Conservation (phyloP, 2,329 filamentous ascomycete species). For the Purpureocillium lavendulum region DNA sequence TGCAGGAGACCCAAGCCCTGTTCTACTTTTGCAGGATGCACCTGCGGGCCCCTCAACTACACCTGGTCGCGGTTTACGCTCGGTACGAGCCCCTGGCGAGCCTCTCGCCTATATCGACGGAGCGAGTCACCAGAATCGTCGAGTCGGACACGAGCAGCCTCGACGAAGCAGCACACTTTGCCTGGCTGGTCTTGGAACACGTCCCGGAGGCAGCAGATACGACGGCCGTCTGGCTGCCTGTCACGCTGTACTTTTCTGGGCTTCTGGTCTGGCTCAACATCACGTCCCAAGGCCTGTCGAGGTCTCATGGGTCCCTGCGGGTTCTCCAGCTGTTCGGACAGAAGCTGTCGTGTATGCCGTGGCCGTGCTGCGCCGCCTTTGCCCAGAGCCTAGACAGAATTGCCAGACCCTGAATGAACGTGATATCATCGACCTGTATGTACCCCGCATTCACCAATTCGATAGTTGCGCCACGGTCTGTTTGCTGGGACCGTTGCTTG, state of each 20-base stretch:
- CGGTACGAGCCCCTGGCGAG: background rate
- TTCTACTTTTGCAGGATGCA: background rate
- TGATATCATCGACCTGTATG: too few species aligned
- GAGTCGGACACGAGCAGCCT: too few species aligned
- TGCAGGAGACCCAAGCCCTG: background rate
- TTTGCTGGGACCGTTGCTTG: too few species aligned
- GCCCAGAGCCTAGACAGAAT: background rate
- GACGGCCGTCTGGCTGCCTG: background rate
- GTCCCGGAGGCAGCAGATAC: background rate
- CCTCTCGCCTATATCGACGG: too few species aligned
- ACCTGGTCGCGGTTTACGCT: background rate
- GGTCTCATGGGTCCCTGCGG: background rate
- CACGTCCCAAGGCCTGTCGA: background rate
- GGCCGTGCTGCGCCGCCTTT: background rate
- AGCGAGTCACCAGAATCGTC: too few species aligned
- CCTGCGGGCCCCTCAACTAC: background rate
- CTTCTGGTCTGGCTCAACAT: background rate
- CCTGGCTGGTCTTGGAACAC: background rate
- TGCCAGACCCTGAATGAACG: too few species aligned
- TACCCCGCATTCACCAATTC: too few species aligned
- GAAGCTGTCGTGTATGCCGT: background rate
- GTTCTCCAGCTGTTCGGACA: background rate
- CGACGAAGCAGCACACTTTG: background rate
- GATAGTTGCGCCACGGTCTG: too few species aligned
- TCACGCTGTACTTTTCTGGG: background rate